Evolutionary conservation across 2,329 filamentous ascomycete species (phyloP).

Genomic region (Cladosporium sp.): DNA sequence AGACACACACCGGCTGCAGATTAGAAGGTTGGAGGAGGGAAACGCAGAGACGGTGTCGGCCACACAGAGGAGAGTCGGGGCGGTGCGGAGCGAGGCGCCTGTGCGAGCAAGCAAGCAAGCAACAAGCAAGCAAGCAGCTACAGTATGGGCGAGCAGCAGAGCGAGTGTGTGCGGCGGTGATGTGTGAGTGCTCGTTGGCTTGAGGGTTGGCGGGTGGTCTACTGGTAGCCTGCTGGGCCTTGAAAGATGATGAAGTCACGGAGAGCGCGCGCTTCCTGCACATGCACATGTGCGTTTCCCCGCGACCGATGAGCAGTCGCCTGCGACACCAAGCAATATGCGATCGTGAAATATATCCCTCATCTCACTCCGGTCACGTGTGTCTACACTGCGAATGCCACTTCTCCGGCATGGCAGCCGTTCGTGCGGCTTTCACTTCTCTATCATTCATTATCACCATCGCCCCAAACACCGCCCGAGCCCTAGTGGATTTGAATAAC

Average conservation of each 20-base stretch:
- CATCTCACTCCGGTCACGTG: not conserved
- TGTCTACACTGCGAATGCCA: not conserved
- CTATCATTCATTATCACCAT: too few species aligned
- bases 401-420: not conserved
- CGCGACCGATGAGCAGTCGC: not conserved
- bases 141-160: not conserved
- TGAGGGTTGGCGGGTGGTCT: not conserved
- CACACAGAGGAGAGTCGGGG: not conserved
- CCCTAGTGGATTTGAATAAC: not conserved
- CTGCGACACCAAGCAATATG: not conserved
- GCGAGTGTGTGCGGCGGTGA: not conserved
- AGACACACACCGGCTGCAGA: not conserved
- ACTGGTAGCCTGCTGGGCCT: not conserved
- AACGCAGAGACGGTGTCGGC: not conserved
- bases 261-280: not conserved
- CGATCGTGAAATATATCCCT: not conserved
- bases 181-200: not conserved
- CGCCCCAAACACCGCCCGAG: not conserved
- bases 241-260: constrained; percentile 10
- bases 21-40: not conserved
- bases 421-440: not conserved
- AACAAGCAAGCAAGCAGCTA: not conserved
- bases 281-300: constrained; percentile 1
- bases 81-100: constrained; percentile 1
- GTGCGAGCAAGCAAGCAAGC: not conserved